Evolutionary conservation across 495 filamentous ascomycete genomes (phyloP).

Genomic region (Penicillium manginii): DNA sequence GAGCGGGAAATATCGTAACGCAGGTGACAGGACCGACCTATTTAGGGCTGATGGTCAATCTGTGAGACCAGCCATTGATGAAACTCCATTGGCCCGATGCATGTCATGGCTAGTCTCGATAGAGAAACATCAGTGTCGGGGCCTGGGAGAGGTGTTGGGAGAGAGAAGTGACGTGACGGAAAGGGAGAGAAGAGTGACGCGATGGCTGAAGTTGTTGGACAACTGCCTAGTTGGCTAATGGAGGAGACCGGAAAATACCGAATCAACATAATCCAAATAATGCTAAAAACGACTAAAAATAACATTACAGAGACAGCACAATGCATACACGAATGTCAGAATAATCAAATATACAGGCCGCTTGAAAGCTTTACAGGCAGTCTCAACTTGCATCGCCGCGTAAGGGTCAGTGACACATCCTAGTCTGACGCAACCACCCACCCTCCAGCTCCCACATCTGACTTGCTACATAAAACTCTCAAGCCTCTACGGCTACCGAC

Average conservation of each 20-base stretch:
- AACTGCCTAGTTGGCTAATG: background rate
- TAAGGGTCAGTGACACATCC: too few species aligned
- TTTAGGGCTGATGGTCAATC: background rate
- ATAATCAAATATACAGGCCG: background rate
- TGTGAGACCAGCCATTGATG: background rate
- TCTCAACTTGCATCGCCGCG: background rate
- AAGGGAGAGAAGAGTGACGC: conserved; percentile 2
- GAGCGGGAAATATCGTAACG: background rate
- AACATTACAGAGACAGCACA: background rate
- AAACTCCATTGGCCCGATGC: background rate
- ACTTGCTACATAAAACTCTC: background rate
- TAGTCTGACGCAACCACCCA: background rate
- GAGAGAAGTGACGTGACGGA: background rate
- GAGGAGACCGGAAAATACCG: background rate
- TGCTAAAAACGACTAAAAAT: background rate
- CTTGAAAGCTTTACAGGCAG: background rate
- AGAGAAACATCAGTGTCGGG: background rate
- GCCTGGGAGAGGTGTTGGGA: background rate
- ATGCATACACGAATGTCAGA: background rate
- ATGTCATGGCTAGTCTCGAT: background rate
- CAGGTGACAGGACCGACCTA: background rate
- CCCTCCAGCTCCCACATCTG: background rate
- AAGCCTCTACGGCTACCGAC: conserved; percentile 15
- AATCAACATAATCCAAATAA: background rate
- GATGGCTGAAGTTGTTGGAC: background rate